A percentile compares a stretch with the other conserved stretches of the same genome.
Evolutionary conservation across 495 filamentous ascomycete genomes (phyloP).

Genomic region (Tricharina praecox): DNA sequence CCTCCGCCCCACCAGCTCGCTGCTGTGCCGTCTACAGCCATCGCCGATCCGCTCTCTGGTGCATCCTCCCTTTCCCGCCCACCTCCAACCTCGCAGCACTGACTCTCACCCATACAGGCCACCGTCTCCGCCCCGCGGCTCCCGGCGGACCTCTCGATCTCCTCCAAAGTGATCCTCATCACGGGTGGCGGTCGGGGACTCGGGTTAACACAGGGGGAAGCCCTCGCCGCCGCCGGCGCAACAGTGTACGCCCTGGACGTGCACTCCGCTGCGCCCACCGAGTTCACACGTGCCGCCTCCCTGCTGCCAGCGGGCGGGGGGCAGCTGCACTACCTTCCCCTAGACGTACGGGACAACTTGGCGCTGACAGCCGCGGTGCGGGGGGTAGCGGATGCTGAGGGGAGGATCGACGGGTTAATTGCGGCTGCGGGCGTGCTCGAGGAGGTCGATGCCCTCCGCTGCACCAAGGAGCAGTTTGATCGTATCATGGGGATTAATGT

Average conservation of each 20-base stretch:
- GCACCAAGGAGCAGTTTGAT: conserved; percentile 47
- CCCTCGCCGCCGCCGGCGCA: conserved; percentile 47
- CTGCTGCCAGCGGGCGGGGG: conserved; percentile 39
- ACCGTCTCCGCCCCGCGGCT: not conserved
- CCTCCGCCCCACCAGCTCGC: not conserved
- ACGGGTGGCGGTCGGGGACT: conserved; percentile 46
- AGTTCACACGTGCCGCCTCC: conserved; percentile 34
- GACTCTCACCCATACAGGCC: not conserved
- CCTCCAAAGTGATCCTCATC: conserved; percentile 40
- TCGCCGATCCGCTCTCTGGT: not conserved
- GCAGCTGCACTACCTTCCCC: conserved; percentile 42
- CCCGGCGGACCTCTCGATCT: conserved; percentile 35
- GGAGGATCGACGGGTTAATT: conserved; percentile 52
- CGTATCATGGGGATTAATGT: conserved; percentile 62
- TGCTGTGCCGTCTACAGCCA: not conserved
- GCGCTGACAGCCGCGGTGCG: conserved; percentile 38
- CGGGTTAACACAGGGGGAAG: conserved; percentile 47
- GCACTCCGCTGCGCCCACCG: conserved; percentile 30
- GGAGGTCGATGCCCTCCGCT: conserved; percentile 48
- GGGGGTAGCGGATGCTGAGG: conserved; percentile 24
- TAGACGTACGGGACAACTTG: conserved; percentile 44
- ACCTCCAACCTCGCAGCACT: not conserved
- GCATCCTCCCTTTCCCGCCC: not conserved
- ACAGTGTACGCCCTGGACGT: conserved; percentile 48
- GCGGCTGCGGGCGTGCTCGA: conserved; percentile 62